These are phyloP conservation scores for Mycena pura DNA, from an alignment of 768 basidiomycete species.

Conservation along the genomic window DNA sequence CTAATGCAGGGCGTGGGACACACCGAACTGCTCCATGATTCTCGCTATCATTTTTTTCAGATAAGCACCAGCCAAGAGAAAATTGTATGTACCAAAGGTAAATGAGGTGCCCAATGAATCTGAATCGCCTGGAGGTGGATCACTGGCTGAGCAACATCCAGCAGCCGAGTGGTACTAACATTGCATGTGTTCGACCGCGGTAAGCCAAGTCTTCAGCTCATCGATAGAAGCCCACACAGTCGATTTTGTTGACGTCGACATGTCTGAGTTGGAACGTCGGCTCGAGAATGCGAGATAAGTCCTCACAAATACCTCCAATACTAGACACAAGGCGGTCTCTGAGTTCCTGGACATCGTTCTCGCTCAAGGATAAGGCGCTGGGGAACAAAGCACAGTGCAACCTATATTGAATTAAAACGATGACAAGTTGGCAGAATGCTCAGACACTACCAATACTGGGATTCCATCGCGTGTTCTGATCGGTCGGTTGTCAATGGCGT, in stretches of 20 bases:
- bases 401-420: background rate
- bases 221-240: background rate
- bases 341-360: background rate
- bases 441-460: background rate
- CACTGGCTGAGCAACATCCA: background rate
- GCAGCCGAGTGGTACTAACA: background rate
- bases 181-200: background rate
- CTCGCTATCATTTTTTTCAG: background rate
- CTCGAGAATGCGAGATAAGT: background rate
- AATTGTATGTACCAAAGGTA: slow-evolving; percentile 3
- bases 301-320: background rate
- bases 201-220: background rate
- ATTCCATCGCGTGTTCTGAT: background rate
- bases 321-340: background rate
- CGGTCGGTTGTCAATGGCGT: background rate
- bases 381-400: background rate
- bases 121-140: background rate
- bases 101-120: background rate
- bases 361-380: background rate
- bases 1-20: background rate
- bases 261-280: background rate
- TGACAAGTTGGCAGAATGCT: background rate
- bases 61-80: background rate
- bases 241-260: background rate
- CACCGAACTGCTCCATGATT: slow-evolving; percentile 11